These are phyloP conservation scores for Seiridium unicorne DNA, from an alignment of 2,329 filamentous ascomycete genomes.

Conservation along the genomic window DNA sequence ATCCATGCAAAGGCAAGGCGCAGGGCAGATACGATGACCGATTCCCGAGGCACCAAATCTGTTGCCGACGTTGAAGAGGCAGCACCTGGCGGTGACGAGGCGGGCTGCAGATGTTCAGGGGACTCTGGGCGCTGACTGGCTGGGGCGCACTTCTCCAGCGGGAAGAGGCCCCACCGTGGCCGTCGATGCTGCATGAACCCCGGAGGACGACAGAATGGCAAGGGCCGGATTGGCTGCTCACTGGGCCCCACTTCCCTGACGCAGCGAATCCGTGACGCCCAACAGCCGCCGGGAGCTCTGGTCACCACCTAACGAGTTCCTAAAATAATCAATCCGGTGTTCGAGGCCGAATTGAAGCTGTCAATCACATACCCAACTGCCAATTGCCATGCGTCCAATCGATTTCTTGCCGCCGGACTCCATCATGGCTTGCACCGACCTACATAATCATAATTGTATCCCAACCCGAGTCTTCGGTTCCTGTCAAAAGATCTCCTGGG, in stretches of 20 bases:
- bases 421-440: background rate
- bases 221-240: background rate
- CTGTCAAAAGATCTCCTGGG: background rate
- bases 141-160: background rate
- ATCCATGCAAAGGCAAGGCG: too few relatives aligned
- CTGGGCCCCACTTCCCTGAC: background rate
- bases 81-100: background rate
- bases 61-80: background rate
- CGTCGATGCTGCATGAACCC: background rate
- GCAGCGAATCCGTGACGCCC: constrained; percentile 7
- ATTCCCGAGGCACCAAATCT: too few relatives aligned
- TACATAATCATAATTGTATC: background rate
- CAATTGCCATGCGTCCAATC: background rate
- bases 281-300: background rate
- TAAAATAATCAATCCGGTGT: constrained; percentile 4
- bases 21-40: too few relatives aligned
- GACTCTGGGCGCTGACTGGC: background rate
- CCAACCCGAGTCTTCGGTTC: background rate
- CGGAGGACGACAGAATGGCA: background rate
- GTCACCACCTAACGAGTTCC: constrained; percentile 4
- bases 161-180: background rate
- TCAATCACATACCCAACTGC: background rate
- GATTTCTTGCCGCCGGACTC: constrained; percentile 2
- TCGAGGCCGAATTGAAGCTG: background rate
- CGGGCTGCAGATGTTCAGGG: background rate